These are phyloP conservation scores for Beauveria rudraprayagi DNA, from an alignment of 2,329 filamentous ascomycete genomes.

Conservation along the genomic window DNA sequence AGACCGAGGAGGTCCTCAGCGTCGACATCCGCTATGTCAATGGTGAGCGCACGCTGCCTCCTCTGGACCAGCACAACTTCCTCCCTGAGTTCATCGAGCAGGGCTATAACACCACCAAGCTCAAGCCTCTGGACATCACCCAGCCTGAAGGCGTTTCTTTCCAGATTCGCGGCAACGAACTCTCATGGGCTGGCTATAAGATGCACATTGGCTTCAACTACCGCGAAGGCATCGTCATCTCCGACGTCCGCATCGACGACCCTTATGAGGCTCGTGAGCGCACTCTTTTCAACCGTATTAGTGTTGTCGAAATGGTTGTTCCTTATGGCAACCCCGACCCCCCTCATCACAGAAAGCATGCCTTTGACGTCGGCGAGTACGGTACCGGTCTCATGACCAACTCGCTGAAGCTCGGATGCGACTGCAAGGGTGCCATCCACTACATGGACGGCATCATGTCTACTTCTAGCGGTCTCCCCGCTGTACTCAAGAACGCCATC, in stretches of 20 bases:
- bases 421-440: conserved; percentile 67
- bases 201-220: conserved; percentile 67
- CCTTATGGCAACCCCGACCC: conserved; percentile 57
- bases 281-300: conserved; percentile 59
- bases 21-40: conserved; percentile 35
- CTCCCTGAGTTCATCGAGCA: conserved; percentile 27
- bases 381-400: conserved; percentile 59
- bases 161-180: conserved; percentile 38
- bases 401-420: conserved; percentile 56
- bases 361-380: conserved; percentile 62
- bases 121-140: conserved; percentile 32
- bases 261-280: conserved; percentile 32
- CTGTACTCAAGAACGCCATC: conserved; percentile 52
- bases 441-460: conserved; percentile 48
- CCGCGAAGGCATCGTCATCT: conserved; percentile 61
- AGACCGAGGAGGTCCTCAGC: conserved; percentile 40
- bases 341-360: conserved; percentile 58
- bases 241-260: conserved; percentile 59
- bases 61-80: conserved; percentile 31
- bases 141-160: conserved; percentile 35
- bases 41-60: conserved; percentile 39
- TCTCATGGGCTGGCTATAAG: conserved; percentile 58
- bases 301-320: conserved; percentile 63
- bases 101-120: conserved; percentile 26
- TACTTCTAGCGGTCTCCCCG: conserved; percentile 58